A percentile compares a stretch with the other conserved stretches of the same genome.
phyloP scores from a whole-genome alignment of 768 basidiomycete genomes.

The Kwoniella mangroviensis region DNA sequence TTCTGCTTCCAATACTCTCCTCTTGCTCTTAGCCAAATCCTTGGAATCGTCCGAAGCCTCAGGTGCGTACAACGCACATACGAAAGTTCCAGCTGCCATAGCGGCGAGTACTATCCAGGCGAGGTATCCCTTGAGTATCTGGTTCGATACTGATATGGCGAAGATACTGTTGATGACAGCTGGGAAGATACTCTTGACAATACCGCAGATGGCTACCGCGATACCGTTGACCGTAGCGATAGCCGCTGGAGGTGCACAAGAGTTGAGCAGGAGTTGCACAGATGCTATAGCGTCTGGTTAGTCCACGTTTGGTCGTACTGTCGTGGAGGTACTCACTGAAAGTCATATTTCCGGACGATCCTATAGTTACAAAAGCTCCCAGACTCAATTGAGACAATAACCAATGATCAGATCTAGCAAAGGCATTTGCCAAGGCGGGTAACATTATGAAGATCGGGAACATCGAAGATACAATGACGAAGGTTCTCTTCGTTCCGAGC shows the following conservation, averaged over 20 bases:
- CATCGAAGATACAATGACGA: conserved; percentile 15
- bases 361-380: conserved; percentile 26
- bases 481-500: conserved; percentile 30
- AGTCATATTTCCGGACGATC: conserved; percentile 27
- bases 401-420: conserved; percentile 10
- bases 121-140: conserved; percentile 28
- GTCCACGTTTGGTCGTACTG: neutral
- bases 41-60: conserved; percentile 3
- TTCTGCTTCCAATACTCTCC: conserved; percentile 22
- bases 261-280: conserved; percentile 34
- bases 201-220: conserved; percentile 31
- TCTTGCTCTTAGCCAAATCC: neutral
- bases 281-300: conserved; percentile 17
- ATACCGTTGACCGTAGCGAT: conserved; percentile 33
- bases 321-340: conserved; percentile 14
- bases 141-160: conserved; percentile 27
- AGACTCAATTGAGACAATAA: conserved; percentile 14
- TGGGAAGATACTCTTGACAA: conserved; percentile 34
- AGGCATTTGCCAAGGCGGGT: conserved; percentile 29
- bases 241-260: conserved; percentile 25
- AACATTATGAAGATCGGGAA: conserved; percentile 29
- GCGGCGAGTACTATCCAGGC: conserved; percentile 28
- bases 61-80: conserved; percentile 19
- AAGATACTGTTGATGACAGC: conserved; percentile 36
- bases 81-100: conserved; percentile 24